phyloP scores from a whole-genome alignment of 164 flowering plant genomes.

The Stephania japonica region DNA sequence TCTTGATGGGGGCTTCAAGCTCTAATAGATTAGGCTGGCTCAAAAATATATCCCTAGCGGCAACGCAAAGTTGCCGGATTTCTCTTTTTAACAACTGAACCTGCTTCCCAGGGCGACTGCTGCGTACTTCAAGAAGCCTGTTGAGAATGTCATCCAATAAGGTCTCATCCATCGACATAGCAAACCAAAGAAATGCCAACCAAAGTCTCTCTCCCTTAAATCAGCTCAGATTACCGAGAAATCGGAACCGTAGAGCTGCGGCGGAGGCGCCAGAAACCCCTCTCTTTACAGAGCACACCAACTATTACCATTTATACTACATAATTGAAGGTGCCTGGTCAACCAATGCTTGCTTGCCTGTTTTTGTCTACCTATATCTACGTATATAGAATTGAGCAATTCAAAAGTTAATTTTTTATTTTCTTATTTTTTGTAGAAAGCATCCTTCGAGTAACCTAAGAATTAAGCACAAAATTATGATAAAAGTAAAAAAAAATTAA shows the following conservation, averaged over 20 bases:
- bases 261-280: background rate
- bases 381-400: too few relatives aligned
- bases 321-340: too few relatives aligned
- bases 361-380: too few relatives aligned
- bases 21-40: background rate
- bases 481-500: too few relatives aligned
- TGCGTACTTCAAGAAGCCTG: too few relatives aligned
- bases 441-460: too few relatives aligned
- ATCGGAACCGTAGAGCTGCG: too few relatives aligned
- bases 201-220: background rate
- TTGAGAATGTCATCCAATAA: background rate
- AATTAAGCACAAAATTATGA: too few relatives aligned
- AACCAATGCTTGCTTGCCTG: too few relatives aligned
- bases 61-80: background rate
- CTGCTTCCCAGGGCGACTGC: background rate
- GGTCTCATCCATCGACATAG: background rate
- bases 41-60: background rate
- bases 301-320: background rate
- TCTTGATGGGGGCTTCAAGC: background rate
- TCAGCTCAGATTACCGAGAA: background rate
- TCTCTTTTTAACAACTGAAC: background rate
- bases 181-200: background rate
- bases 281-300: background rate
- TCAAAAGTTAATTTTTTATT: too few relatives aligned
- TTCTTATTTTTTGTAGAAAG: too few relatives aligned